Evolutionary conservation across 441 rosid species (phyloP).

Genomic region (Raphanus hybrid): DNA sequence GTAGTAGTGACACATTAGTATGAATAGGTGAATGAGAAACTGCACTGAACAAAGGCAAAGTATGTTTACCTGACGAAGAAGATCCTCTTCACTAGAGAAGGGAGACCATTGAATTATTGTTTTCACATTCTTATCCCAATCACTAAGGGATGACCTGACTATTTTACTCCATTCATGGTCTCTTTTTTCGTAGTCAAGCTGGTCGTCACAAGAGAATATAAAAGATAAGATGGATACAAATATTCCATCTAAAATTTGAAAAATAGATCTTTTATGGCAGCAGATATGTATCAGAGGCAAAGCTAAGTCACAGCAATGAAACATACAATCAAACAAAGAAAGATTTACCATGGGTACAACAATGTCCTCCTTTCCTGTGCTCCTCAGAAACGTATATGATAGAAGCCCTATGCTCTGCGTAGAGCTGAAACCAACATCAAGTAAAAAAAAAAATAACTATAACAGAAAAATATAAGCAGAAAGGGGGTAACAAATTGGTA

Average conservation of each 20-base stretch:
- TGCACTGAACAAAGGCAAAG: not conserved
- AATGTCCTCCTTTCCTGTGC: conserved; percentile 88
- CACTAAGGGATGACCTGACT: conserved; percentile 50
- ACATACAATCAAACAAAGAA: not conserved
- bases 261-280: not conserved
- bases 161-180: conserved; percentile 63
- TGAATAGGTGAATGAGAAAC: not conserved
- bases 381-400: conserved; percentile 85
- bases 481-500: not conserved
- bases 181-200: conserved; percentile 74
- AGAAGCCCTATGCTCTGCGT: conserved; percentile 88
- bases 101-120: conserved; percentile 82
- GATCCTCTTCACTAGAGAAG: conserved; percentile 69
- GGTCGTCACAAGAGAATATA: conserved; percentile 32
- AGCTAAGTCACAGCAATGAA: not conserved
- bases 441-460: not conserved
- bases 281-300: not conserved
- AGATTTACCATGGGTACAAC: conserved; percentile 88
- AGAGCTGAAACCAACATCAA: conserved; percentile 53
- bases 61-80: conserved; percentile 69
- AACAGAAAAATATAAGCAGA: not conserved
- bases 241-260: no score
- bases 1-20: not conserved
- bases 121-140: conserved; percentile 70
- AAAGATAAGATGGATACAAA: not conserved